phyloP scores from a whole-genome alignment of 1,284 basidiomycete genomes.

The Exsudoporus floridanus region DNA sequence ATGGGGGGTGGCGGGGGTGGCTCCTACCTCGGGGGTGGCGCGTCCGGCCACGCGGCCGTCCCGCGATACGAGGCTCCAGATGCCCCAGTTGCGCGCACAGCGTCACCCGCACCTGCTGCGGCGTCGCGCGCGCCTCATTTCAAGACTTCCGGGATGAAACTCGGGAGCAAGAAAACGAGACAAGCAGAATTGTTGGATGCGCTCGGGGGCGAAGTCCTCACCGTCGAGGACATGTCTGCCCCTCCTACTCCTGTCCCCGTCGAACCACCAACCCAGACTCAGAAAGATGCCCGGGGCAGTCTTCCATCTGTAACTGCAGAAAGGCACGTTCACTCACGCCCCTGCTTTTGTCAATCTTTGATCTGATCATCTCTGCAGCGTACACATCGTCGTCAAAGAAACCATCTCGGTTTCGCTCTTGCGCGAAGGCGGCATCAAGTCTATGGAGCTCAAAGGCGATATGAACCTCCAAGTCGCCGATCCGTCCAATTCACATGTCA shows the following conservation, averaged over 20 bases:
- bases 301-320: slow-evolving; percentile 78
- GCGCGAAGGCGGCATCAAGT: slow-evolving; percentile 88
- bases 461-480: slow-evolving; percentile 91
- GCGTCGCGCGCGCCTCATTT: slow-evolving; percentile 72
- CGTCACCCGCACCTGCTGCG: slow-evolving; percentile 50
- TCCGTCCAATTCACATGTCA: slow-evolving; percentile 72
- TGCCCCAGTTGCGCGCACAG: slow-evolving; percentile 44
- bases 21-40: slow-evolving; percentile 63
- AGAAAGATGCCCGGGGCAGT: slow-evolving; percentile 52
- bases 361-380: slow-evolving; percentile 45
- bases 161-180: slow-evolving; percentile 91
- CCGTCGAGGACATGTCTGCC: slow-evolving; percentile 56
- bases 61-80: slow-evolving; percentile 69
- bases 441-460: slow-evolving; percentile 91
- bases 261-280: slow-evolving; percentile 45
- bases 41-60: slow-evolving; percentile 67
- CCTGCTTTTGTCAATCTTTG: neutral
- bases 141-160: slow-evolving; percentile 96
- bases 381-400: slow-evolving; percentile 88
- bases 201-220: slow-evolving; percentile 75
- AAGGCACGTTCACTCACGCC: slow-evolving; percentile 48
- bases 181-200: slow-evolving; percentile 86
- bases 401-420: slow-evolving; percentile 77
- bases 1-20: slow-evolving; percentile 47
- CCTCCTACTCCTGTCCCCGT: slow-evolving; percentile 56